Percentiles rank a stretch among this genome's conserved stretches.
phyloP scores from a whole-genome alignment of 2,329 filamentous ascomycete species.

The Phialocephala subalpina region DNA sequence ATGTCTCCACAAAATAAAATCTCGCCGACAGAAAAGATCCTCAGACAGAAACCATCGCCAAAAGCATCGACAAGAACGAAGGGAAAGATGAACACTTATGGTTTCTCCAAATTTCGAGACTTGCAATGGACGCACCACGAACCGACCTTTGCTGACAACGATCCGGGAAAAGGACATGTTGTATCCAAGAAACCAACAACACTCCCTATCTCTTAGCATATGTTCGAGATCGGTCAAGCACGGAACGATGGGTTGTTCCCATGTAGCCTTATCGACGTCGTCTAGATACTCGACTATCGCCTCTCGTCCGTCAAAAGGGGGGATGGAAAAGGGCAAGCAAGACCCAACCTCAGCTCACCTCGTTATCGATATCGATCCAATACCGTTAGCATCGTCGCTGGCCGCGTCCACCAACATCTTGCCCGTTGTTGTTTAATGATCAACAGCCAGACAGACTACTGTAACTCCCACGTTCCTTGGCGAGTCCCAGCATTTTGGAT shows the following conservation, averaged over 20 bases:
- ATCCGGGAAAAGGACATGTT: neutral
- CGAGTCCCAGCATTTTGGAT: slow-evolving; percentile 2
- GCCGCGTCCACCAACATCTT: neutral
- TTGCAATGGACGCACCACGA: neutral
- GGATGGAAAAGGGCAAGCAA: neutral
- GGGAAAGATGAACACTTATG: neutral
- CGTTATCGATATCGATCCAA: neutral
- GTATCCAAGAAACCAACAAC: neutral
- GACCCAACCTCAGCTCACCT: slow-evolving; percentile 2
- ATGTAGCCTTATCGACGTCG: neutral
- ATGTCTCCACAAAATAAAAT: neutral
- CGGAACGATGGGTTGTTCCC: neutral
- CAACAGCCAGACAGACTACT: neutral
- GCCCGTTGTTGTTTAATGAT: slow-evolving; percentile 1
- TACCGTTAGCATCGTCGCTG: neutral
- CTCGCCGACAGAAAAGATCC: neutral
- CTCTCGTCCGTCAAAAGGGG: neutral
- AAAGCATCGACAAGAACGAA: neutral
- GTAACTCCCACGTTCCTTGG: neutral
- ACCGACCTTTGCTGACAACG: neutral
- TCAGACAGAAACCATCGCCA: neutral
- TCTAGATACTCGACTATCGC: neutral
- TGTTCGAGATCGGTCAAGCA: neutral
- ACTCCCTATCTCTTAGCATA: neutral
- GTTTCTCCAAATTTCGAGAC: neutral